A percentile compares a stretch with the other conserved stretches of the same genome.
Conservation (phyloP, 257 asterid species). For the Capsicum rhomboideum region DNA sequence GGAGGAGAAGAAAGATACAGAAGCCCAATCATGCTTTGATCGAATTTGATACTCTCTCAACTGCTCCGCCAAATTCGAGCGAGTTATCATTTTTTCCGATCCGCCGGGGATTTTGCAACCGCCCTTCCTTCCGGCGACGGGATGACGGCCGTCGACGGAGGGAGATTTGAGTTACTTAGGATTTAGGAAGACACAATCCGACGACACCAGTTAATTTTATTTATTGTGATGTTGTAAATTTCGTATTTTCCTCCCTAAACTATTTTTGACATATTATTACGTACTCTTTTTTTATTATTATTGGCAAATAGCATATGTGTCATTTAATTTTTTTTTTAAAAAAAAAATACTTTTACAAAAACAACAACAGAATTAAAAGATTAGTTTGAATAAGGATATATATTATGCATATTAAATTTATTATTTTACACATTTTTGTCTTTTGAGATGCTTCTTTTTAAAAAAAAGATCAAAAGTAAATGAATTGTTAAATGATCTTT, state of each 20-base stretch:
- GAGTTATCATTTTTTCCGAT: conserved; percentile 56
- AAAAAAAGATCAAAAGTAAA: too few species aligned
- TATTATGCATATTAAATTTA: neutral
- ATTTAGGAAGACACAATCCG: neutral
- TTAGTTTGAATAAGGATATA: neutral
- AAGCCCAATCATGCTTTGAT: conserved; percentile 83
- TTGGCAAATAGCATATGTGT: neutral
- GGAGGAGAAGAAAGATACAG: conserved; percentile 77
- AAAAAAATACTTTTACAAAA: neutral
- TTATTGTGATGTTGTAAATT: neutral
- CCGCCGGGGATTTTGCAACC: neutral
- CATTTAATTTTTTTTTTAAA: neutral
- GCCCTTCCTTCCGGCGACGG: conserved; percentile 3
- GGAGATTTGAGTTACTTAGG: neutral
- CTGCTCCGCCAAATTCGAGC: conserved; percentile 94
- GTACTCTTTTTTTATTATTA: too few species aligned
- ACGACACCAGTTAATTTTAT: neutral
- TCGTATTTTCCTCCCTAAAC: neutral
- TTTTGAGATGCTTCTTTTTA: too few species aligned
- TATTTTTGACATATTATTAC: neutral
- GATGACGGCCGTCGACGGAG: neutral
- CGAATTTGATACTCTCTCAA: conserved; percentile 84
- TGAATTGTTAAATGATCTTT: neutral
- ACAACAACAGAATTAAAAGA: neutral
- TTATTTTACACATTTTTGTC: too few species aligned